A percentile compares a stretch with the other conserved stretches of the same genome.
Evolutionary conservation across 495 filamentous ascomycete species (phyloP).

Genomic region (Penicillium waksmanii): DNA sequence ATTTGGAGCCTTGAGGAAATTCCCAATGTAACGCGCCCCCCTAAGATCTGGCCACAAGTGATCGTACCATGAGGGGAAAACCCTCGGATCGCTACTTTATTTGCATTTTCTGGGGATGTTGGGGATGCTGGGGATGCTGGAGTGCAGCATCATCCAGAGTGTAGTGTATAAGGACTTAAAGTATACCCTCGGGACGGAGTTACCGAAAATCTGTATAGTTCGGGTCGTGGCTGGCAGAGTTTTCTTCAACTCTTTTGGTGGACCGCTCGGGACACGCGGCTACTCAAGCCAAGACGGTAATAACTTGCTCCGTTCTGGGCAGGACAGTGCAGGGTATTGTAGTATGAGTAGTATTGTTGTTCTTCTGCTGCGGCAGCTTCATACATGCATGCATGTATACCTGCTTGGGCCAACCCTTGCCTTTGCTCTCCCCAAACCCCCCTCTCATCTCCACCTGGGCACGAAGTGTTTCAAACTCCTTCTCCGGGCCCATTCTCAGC

Average conservation of each 20-base stretch:
- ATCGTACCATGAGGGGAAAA: conserved; percentile 6
- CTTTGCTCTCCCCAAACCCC: background rate
- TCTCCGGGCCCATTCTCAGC: background rate
- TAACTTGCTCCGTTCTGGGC: background rate
- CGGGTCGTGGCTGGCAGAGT: background rate
- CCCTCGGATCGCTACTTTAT: conserved; percentile 2
- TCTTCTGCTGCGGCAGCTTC: too few relatives aligned
- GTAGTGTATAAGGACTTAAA: too few relatives aligned
- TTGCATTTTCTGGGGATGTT: conserved; percentile 1
- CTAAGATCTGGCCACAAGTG: conserved; percentile 3
- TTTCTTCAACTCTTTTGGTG: background rate
- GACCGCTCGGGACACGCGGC: background rate
- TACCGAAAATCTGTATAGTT: background rate
- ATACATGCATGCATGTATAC: background rate
- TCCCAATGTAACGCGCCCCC: conserved; percentile 4
- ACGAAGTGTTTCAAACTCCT: background rate
- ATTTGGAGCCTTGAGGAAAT: background rate
- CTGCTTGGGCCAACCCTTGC: background rate
- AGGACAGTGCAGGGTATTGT: background rate
- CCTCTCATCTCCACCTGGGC: background rate
- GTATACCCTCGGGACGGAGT: background rate
- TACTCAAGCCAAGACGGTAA: background rate
- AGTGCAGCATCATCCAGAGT: too few relatives aligned
- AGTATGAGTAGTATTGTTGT: too few relatives aligned
- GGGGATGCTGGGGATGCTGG: too few relatives aligned